These are phyloP conservation scores for Leccinum barrowsii DNA, from an alignment of 768 basidiomycete genomes.

Conservation along the genomic window DNA sequence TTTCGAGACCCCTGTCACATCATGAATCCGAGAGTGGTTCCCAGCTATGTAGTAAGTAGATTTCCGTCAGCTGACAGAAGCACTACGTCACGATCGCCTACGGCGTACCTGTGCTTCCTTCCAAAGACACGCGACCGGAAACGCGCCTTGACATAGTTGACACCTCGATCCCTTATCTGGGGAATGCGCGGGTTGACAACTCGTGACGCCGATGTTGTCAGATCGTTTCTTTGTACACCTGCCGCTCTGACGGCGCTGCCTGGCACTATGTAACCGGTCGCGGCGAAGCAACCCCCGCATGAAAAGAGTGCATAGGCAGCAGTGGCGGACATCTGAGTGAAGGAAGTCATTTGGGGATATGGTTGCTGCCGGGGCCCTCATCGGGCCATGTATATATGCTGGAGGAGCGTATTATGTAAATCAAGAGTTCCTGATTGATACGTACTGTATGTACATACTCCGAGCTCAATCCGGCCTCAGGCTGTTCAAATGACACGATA, in stretches of 20 bases:
- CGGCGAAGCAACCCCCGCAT: slow-evolving; percentile 2
- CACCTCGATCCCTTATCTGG: background rate
- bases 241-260: no score
- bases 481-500: no score
- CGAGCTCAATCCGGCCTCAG: background rate
- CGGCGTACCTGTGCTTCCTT: background rate
- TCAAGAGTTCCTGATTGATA: background rate
- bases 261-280: background rate
- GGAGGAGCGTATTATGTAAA: background rate
- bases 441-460: no score
- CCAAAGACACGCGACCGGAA: background rate
- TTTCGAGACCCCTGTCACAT: background rate
- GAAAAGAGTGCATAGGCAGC: background rate
- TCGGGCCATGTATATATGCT: background rate
- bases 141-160: background rate
- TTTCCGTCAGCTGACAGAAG: background rate
- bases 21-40: background rate
- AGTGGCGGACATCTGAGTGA: background rate
- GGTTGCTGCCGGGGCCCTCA: no score
- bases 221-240: background rate
- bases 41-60: background rate
- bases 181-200: background rate
- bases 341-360: background rate
- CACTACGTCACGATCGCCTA: background rate
- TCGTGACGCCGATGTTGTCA: no score